A percentile compares a stretch with the other conserved stretches of the same genome.
These are phyloP conservation scores for Colletotrichum eremochloae DNA, from an alignment of 2,329 filamentous ascomycete species.

Conservation along the genomic window DNA sequence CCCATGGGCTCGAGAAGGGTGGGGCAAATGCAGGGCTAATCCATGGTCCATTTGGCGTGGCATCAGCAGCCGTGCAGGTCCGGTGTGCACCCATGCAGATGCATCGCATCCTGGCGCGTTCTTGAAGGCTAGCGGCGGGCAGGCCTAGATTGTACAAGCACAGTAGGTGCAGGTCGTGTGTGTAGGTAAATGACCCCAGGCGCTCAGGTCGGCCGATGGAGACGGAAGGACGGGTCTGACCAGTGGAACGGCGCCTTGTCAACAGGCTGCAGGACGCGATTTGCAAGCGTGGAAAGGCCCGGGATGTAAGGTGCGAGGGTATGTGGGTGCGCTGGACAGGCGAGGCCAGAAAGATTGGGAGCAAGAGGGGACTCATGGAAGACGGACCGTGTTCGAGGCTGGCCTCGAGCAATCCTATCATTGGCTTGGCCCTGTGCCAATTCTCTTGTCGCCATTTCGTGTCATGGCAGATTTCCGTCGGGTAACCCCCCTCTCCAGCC, in stretches of 20 bases:
- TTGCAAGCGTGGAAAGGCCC: conserved; percentile 26
- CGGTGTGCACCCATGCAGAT: conserved; percentile 8
- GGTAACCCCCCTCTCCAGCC: neutral
- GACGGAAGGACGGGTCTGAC: conserved; percentile 23
- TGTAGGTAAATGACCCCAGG: conserved; percentile 15
- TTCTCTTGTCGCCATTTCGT: conserved; percentile 18
- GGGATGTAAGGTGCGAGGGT: conserved; percentile 1
- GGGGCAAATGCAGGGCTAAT: conserved; percentile 20
- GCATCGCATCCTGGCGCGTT: conserved; percentile 21
- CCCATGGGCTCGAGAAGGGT: conserved; percentile 19
- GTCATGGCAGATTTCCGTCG: neutral
- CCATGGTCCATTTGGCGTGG: conserved; percentile 37
- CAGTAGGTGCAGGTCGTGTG: neutral
- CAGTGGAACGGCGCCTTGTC: conserved; percentile 27
- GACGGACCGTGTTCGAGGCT: conserved; percentile 34
- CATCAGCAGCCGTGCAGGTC: conserved; percentile 22
- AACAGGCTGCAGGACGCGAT: conserved; percentile 3
- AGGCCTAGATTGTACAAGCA: neutral
- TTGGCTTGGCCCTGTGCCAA: conserved; percentile 36
- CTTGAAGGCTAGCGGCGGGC: conserved; percentile 25
- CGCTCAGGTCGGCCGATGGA: conserved; percentile 24
- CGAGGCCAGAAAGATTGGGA: conserved; percentile 15
- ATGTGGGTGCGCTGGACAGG: conserved; percentile 7
- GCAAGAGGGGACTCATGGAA: neutral
- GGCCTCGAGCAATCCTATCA: conserved; percentile 23